Evolutionary conservation across 306 rosid species (phyloP).

Genomic region (Castanea mollissima): DNA sequence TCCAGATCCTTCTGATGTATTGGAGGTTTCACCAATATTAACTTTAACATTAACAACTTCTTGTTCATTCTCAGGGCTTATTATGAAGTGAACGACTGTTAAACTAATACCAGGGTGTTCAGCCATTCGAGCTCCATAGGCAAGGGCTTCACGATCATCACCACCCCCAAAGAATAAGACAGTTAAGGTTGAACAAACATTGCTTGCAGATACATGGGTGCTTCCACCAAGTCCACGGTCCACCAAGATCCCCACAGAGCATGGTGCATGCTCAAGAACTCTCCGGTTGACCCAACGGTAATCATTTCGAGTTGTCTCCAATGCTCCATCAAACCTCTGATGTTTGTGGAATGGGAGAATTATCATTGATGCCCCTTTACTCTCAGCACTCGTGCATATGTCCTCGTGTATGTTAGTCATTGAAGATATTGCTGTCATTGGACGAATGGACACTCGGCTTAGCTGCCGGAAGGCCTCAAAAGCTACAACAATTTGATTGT

Average conservation of each 20-base stretch:
- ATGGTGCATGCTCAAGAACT: constrained; percentile 55
- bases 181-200: constrained; percentile 37
- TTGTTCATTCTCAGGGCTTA: constrained; percentile 17
- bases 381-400: constrained; percentile 47
- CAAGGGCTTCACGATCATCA: constrained; percentile 66
- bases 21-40: constrained; percentile 9
- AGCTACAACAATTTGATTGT: constrained; percentile 49
- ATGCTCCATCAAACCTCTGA: constrained; percentile 52
- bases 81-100: constrained; percentile 32
- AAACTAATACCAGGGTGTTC: constrained; percentile 64
- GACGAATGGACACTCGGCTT: constrained; percentile 58
- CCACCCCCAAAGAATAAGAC: constrained; percentile 58
- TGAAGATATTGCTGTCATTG: constrained; percentile 67
- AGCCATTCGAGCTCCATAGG: constrained; percentile 59
- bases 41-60: constrained; percentile 27
- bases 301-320: constrained; percentile 46
- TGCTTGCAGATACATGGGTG: constrained; percentile 53
- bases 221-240: constrained; percentile 75
- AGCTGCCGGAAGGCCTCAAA: constrained; percentile 59
- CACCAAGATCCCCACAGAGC: constrained; percentile 69
- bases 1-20: not conserved
- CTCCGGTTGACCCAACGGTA: constrained; percentile 40
- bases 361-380: constrained; percentile 50
- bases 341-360: constrained; percentile 68
- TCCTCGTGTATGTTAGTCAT: constrained; percentile 51